Conservation (phyloP, 2,329 filamentous ascomycete genomes). For the Apiospora hydei region DNA sequence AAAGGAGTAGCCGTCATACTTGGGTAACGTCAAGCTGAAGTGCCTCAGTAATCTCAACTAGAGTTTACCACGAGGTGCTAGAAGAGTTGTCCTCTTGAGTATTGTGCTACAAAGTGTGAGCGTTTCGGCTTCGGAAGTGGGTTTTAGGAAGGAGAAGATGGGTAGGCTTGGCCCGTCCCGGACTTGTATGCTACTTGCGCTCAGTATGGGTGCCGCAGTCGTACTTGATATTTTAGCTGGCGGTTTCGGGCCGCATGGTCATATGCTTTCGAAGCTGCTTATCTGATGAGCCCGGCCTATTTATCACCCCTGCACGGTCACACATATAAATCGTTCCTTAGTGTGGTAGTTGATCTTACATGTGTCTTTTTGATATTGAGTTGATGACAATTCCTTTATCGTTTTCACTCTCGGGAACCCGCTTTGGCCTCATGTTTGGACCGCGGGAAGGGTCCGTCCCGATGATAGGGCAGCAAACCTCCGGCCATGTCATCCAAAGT, state of each 20-base stretch:
- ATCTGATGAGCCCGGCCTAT: no score
- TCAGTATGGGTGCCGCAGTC: no score
- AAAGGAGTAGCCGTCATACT: background rate
- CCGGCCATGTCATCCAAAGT: background rate
- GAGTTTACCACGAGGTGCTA: background rate
- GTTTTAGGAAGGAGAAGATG: background rate
- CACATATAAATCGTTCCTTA: no score
- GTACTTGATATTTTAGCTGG: no score
- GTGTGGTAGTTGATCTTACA: no score
- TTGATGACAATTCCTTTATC: background rate
- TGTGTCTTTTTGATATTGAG: background rate
- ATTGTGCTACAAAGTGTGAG: background rate
- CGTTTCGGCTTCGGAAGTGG: background rate
- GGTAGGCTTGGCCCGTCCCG: background rate
- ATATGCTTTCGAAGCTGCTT: no score
- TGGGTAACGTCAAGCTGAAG: background rate
- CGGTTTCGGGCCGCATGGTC: no score
- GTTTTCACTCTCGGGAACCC: background rate
- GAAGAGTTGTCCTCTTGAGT: background rate
- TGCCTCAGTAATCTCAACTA: background rate
- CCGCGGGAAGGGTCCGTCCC: background rate
- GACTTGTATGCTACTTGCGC: background rate
- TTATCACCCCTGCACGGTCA: no score
- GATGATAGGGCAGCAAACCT: background rate
- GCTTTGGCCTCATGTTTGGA: background rate